phyloP scores from a whole-genome alignment of 495 filamentous ascomycete species.

The Evansstolkia leycettana region DNA sequence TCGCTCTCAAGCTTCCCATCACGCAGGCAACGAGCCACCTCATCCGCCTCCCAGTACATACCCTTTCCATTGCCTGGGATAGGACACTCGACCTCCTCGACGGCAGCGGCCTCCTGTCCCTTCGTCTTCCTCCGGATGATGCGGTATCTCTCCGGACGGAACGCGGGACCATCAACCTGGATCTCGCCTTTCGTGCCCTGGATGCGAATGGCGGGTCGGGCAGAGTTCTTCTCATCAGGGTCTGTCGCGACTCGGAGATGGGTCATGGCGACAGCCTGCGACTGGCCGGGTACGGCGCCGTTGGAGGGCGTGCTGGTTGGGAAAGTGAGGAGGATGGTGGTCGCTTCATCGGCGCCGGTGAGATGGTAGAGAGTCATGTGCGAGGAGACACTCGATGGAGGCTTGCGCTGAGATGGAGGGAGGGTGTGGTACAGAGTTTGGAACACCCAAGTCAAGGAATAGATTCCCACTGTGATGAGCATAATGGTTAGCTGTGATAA shows the following conservation, averaged over 20 bases:
- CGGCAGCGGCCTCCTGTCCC: conserved; percentile 12
- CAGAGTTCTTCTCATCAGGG: conserved; percentile 47
- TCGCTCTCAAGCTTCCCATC: conserved; percentile 77
- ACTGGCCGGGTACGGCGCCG: conserved; percentile 18
- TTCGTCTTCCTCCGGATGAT: conserved; percentile 35
- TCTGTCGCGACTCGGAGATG: conserved; percentile 55
- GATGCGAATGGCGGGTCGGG: conserved; percentile 64
- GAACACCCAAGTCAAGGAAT: conserved; percentile 88
- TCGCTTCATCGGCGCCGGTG: conserved; percentile 76
- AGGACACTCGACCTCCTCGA: conserved; percentile 48
- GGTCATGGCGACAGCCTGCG: conserved; percentile 71
- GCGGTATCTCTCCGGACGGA: conserved; percentile 53
- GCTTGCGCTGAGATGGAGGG: conserved; percentile 37
- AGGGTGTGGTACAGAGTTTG: conserved; percentile 78
- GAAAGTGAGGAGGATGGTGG: conserved; percentile 70
- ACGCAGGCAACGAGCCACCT: conserved; percentile 67
- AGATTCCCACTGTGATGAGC: conserved; percentile 55
- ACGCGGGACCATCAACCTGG: conserved; percentile 65
- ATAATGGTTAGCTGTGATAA: neutral
- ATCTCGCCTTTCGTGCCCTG: conserved; percentile 82
- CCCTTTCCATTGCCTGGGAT: conserved; percentile 63
- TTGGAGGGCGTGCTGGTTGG: conserved; percentile 44
- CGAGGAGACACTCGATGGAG: conserved; percentile 44
- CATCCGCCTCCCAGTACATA: conserved; percentile 95
- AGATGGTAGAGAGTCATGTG: conserved; percentile 63